Conservation (phyloP, 2,329 filamentous ascomycete species). For the Colletotrichum sansevieriae region DNA sequence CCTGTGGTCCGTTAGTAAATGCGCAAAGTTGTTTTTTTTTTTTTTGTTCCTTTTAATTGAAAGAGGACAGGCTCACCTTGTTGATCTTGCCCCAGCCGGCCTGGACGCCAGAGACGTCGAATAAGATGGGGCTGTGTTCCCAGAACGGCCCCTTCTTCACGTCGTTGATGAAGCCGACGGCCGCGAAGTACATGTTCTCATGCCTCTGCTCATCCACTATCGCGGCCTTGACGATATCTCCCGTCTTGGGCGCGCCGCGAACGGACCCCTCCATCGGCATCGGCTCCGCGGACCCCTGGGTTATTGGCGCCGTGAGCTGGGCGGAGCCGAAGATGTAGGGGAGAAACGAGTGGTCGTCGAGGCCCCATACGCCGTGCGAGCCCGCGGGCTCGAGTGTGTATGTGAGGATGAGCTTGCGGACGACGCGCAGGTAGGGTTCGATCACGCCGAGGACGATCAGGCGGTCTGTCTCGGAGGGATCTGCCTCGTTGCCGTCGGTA, state of each 20-base stretch:
- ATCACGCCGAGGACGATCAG: constrained; percentile 85
- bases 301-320: constrained; percentile 84
- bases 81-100: constrained; percentile 99
- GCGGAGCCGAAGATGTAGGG: constrained; percentile 97
- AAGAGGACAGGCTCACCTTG: constrained; percentile 63
- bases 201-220: constrained; percentile 75
- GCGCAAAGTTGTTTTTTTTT: background rate
- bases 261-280: constrained; percentile 86
- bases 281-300: constrained; percentile 65
- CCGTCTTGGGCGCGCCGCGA: constrained; percentile 77
- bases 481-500: constrained; percentile 41
- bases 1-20: constrained; percentile 59
- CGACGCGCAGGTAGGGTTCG: constrained; percentile 86
- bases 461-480: constrained; percentile 74
- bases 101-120: constrained; percentile 91
- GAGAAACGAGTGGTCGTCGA: constrained; percentile 96
- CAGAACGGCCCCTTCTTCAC: constrained; percentile 97
- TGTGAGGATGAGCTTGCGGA: constrained; percentile 85
- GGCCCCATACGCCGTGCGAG: constrained; percentile 96
- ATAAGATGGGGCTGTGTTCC: constrained; percentile 93
- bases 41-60: background rate
- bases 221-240: constrained; percentile 74
- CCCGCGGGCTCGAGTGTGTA: constrained; percentile 97
- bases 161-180: constrained; percentile 96
- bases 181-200: constrained; percentile 91